Evolutionary conservation across 768 basidiomycete species (phyloP).

Genomic region (Naganishia friedmannii): DNA sequence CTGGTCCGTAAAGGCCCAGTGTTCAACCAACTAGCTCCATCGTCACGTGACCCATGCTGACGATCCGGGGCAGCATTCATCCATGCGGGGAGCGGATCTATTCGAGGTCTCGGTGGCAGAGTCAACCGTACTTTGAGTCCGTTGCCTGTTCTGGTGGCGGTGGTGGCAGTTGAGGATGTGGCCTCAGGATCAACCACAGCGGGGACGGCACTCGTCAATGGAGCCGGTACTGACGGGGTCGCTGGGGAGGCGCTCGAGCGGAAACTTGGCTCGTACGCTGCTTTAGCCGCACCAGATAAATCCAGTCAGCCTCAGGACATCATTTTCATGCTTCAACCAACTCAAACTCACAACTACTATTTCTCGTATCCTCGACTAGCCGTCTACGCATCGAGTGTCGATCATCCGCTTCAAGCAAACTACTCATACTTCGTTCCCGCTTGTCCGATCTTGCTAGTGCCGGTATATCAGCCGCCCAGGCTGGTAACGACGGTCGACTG

Average conservation of each 20-base stretch:
- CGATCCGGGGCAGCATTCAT: conserved; percentile 4
- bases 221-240: background rate
- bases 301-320: background rate
- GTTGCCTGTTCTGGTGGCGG: background rate
- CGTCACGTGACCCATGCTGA: background rate
- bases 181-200: background rate
- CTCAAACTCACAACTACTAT: conserved; percentile 2
- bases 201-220: background rate
- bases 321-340: background rate
- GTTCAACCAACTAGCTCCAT: conserved; percentile 4
- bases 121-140: conserved; percentile 4
- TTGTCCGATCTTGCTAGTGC: conserved; percentile 16
- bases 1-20: background rate
- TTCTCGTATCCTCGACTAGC: background rate
- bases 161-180: background rate
- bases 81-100: conserved; percentile 18
- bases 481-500: background rate
- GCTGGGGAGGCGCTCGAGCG: background rate
- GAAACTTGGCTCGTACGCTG: conserved; percentile 19
- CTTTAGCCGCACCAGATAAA: background rate
- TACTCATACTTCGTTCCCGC: conserved; percentile 24
- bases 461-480: conserved; percentile 15
- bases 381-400: background rate
- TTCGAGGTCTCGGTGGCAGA: conserved; percentile 8
- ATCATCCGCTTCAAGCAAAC: conserved; percentile 18